These are phyloP conservation scores for Hypholoma sublateritium DNA, from an alignment of 768 basidiomycete species.

Conservation along the genomic window DNA sequence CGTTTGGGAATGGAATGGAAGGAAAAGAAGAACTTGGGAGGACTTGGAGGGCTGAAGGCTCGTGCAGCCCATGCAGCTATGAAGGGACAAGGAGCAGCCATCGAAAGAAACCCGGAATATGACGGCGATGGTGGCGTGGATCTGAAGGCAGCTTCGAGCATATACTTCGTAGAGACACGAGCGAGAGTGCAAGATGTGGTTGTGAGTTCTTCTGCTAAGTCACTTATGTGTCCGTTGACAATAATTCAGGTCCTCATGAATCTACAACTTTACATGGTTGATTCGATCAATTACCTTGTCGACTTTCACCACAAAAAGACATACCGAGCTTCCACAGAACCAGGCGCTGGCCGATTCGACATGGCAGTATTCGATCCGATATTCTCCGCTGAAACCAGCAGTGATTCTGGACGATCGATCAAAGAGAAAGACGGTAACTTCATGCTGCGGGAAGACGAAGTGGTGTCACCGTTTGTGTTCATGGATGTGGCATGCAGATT, in stretches of 20 bases:
- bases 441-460: conserved; percentile 52
- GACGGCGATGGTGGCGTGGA: conserved; percentile 64
- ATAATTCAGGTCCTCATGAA: conserved; percentile 86
- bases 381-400: conserved; percentile 45
- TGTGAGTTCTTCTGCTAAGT: conserved; percentile 46
- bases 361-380: conserved; percentile 52
- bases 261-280: conserved; percentile 94
- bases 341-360: conserved; percentile 71
- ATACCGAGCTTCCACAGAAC: conserved; percentile 71
- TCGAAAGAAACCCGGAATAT: conserved; percentile 62
- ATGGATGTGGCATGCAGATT: conserved; percentile 94
- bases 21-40: conserved; percentile 79
- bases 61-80: conserved; percentile 15
- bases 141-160: conserved; percentile 65
- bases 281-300: conserved; percentile 93
- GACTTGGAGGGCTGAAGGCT: conserved; percentile 55
- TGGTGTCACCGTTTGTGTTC: conserved; percentile 89
- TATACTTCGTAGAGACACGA: conserved; percentile 94
- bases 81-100: conserved; percentile 33
- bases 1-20: conserved; percentile 97
- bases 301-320: conserved; percentile 98
- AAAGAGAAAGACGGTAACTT: conserved; percentile 46
- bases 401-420: conserved; percentile 53
- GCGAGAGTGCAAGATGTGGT: conserved; percentile 90
- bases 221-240: background rate